Conservation (phyloP, 2,329 filamentous ascomycete species). For the Tolypocladium pustulatum region DNA sequence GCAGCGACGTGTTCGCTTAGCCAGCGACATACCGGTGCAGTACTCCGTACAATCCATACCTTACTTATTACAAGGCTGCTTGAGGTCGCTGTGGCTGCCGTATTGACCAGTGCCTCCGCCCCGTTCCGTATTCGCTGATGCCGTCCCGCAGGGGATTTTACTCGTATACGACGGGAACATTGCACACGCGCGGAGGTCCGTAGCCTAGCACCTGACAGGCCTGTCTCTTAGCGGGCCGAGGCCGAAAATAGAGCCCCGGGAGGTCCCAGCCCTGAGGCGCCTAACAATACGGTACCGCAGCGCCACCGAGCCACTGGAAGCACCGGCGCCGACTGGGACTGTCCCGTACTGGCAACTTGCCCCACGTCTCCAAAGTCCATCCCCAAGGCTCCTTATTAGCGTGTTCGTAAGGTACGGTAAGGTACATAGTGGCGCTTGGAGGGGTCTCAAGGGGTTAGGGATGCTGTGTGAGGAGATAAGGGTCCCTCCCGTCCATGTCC, state of each 20-base stretch:
- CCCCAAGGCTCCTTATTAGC: neutral
- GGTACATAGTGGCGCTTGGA: neutral
- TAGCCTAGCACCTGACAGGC: neutral
- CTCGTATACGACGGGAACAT: neutral
- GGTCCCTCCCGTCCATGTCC: neutral
- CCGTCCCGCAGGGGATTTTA: neutral
- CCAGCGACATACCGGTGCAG: too few relatives aligned
- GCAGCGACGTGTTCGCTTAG: neutral
- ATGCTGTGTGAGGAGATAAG: neutral
- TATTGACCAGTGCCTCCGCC: neutral
- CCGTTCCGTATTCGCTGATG: neutral
- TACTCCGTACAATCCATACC: too few relatives aligned
- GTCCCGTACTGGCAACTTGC: neutral
- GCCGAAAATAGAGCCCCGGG: constrained; percentile 1
- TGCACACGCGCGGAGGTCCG: neutral
- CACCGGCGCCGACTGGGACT: neutral
- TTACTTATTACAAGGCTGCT: too few relatives aligned
- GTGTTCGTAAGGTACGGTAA: too few relatives aligned
- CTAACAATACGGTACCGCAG: neutral
- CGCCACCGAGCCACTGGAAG: neutral
- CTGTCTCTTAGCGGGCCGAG: neutral
- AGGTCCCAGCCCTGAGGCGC: neutral
- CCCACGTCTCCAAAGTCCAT: neutral
- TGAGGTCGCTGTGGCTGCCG: too few relatives aligned
- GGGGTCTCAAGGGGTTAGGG: neutral